A percentile compares a stretch with the other conserved stretches of the same genome.
Conservation (phyloP, 345 rosid species). For the Syzygium aqueum region DNA sequence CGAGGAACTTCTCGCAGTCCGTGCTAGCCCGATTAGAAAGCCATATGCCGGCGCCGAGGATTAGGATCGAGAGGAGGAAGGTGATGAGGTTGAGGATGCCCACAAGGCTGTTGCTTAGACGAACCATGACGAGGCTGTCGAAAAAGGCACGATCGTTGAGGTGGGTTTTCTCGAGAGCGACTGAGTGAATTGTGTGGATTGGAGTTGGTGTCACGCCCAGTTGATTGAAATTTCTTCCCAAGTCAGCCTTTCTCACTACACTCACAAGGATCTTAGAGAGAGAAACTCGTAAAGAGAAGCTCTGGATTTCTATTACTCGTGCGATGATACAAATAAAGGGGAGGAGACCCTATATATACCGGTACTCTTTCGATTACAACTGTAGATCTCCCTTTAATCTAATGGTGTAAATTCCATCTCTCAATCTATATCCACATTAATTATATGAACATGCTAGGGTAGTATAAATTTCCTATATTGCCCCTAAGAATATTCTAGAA, state of each 20-base stretch:
- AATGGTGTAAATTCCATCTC: not conserved
- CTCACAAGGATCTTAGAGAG: no score
- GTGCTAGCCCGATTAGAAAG: conserved; percentile 43
- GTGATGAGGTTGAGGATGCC: conserved; percentile 76
- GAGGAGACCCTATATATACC: no score
- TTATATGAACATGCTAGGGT: no score
- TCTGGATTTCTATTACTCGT: not conserved
- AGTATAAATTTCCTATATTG: no score
- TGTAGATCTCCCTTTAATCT: not conserved
- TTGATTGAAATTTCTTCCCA: no score
- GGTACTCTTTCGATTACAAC: not conserved
- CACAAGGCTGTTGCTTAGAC: conserved; percentile 59
- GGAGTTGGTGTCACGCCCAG: not conserved
- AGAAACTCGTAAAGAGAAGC: no score
- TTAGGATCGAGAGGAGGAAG: conserved; percentile 65
- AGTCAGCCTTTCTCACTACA: no score
- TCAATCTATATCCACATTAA: no score
- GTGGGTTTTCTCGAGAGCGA: not conserved
- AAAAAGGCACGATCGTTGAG: not conserved
- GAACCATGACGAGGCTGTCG: conserved; percentile 15
- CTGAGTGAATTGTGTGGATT: not conserved
- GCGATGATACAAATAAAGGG: not conserved
- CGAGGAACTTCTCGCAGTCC: conserved; percentile 71
- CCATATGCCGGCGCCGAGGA: conserved; percentile 66
- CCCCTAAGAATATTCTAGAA: no score